Base-by-base conservation (phyloP, 352 stramenopile species). In the Phytophthora quininea region DNA sequence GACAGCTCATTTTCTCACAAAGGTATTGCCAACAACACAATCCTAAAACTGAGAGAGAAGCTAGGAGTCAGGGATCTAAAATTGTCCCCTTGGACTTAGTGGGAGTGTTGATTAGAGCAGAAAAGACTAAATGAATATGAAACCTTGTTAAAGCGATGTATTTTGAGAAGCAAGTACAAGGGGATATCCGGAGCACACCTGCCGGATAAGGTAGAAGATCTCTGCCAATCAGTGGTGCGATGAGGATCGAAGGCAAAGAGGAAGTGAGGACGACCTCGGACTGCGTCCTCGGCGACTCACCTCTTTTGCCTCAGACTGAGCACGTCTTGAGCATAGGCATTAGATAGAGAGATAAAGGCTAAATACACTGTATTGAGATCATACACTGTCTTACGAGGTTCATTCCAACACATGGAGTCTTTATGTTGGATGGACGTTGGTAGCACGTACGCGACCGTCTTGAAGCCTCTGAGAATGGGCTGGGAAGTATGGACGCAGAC, bases 1-100 rank as follows among this genome's bases (percentile, higher is more conserved):
- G 66, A 42, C 63, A 29, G 55, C 55, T 11, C 55, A 70, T 35
- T 62, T 63, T 40, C 51, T 70, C 1, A 74, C 67, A 15, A 70
- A 74, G 35, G 52, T 50, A 11, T 33, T 70, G 10, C 15, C 54
- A 37, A 61, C 62, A 54, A 67, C 59, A 27, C 58, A 64, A 29
- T 73, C 64, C 12, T 55, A 40, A 64, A 69, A 32, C 58, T 67
- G 24, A 62, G 57, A 63, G 40, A 53, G 15, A 48, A 67, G 24
- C 30, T 71, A 51, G 57, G 62, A 49, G 63, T 60, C 0, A 30
- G 32, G 9, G 38, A 69, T 49, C 46, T 64, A 4, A 1, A 56
- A 35, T 2, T 52, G n/a, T 50, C 19, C 51, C 42, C 24, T 40
- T 56, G n/a, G 15, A 67, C 60, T 67, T 67, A 61, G 60, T 67